A percentile compares a stretch with the other conserved stretches of the same genome.
These are phyloP conservation scores for Didymosphaeria variabile DNA, from an alignment of 2,329 filamentous ascomycete species.

Conservation along the genomic window DNA sequence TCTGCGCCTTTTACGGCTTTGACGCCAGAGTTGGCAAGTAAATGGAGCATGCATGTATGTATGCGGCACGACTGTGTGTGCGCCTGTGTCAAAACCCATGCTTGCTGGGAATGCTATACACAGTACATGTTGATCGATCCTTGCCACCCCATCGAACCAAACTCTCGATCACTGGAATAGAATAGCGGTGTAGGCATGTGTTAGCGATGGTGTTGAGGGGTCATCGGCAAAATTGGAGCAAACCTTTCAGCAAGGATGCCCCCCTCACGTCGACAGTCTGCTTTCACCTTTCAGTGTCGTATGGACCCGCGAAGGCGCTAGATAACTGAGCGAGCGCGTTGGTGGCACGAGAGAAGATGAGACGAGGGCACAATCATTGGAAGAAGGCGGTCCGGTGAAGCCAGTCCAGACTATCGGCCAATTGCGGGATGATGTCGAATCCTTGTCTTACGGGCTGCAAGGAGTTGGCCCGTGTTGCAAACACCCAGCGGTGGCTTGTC, in stretches of 20 bases:
- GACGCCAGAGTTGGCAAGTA: slow-evolving; percentile 11
- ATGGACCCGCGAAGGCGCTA: slow-evolving; percentile 37
- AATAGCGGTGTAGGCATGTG: slow-evolving; percentile 43
- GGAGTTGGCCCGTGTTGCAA: slow-evolving; percentile 38
- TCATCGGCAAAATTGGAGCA: slow-evolving; percentile 40
- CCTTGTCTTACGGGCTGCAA: slow-evolving; percentile 46
- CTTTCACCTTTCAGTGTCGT: slow-evolving; percentile 31
- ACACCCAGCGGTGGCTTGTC: slow-evolving; percentile 46
- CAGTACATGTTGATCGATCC: slow-evolving; percentile 32
- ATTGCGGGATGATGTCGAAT: slow-evolving; percentile 30
- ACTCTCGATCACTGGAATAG: slow-evolving; percentile 35
- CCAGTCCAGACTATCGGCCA: slow-evolving; percentile 30
- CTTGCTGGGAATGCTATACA: slow-evolving; percentile 28
- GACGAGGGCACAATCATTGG: slow-evolving; percentile 35
- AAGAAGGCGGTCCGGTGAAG: slow-evolving; percentile 39
- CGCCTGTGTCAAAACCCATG: slow-evolving; percentile 30
- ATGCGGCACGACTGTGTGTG: slow-evolving; percentile 33
- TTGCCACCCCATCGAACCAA: slow-evolving; percentile 23
- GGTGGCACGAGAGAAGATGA: slow-evolving; percentile 31
- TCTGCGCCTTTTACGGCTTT: not conserved
- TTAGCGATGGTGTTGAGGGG: slow-evolving; percentile 23
- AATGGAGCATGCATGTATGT: slow-evolving; percentile 20
- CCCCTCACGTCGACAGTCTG: slow-evolving; percentile 35
- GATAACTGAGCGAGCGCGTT: slow-evolving; percentile 43
- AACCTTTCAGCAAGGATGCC: slow-evolving; percentile 20